Percentiles rank a stretch among this genome's conserved stretches.
These are phyloP conservation scores for Coemansia asiatica DNA, from an alignment of 192 early-diverging fungal species.

Conservation along the genomic window DNA sequence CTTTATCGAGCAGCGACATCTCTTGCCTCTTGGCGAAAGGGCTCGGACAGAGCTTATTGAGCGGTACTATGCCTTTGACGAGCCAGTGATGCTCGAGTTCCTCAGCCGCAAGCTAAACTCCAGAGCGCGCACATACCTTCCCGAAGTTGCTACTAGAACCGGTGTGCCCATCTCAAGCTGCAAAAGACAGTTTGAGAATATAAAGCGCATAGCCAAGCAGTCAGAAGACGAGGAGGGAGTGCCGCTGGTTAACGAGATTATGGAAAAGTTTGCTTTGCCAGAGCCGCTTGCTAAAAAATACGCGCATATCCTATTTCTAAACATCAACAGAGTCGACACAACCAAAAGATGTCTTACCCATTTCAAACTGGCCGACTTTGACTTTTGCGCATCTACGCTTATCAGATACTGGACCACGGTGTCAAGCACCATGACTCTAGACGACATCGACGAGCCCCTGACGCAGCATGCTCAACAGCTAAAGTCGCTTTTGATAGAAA, in stretches of 20 bases:
- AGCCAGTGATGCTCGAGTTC: slow-evolving; percentile 27
- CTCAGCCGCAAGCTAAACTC: slow-evolving; percentile 36
- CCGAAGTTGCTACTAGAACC: slow-evolving; percentile 21
- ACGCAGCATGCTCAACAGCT: slow-evolving; percentile 55
- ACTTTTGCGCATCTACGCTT: slow-evolving; percentile 25
- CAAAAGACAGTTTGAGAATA: slow-evolving; percentile 60
- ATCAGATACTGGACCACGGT: slow-evolving; percentile 31
- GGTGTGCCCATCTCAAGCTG: slow-evolving; percentile 24
- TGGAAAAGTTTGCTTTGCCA: slow-evolving; percentile 25
- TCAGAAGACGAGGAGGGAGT: slow-evolving; percentile 60
- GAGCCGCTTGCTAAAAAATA: slow-evolving; percentile 22
- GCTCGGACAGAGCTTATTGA: slow-evolving; percentile 19
- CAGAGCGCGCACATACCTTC: slow-evolving; percentile 24
- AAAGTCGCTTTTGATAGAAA: slow-evolving; percentile 51
- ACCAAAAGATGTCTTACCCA: slow-evolving; percentile 26
- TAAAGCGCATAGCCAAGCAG: slow-evolving; percentile 62
- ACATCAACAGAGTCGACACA: slow-evolving; percentile 34
- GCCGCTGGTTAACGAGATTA: slow-evolving; percentile 30
- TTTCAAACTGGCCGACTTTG: slow-evolving; percentile 30
- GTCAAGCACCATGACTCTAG: slow-evolving; percentile 33
- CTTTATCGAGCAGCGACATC: slow-evolving; percentile 26
- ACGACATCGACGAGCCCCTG: slow-evolving; percentile 52
- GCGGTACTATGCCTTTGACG: slow-evolving; percentile 30
- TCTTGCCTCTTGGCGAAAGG: slow-evolving; percentile 19
- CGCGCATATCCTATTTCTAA: slow-evolving; percentile 26